These are phyloP conservation scores for Rhynchospora pubera DNA, from an alignment of 176 grass and related monocot species.

Conservation along the genomic window DNA sequence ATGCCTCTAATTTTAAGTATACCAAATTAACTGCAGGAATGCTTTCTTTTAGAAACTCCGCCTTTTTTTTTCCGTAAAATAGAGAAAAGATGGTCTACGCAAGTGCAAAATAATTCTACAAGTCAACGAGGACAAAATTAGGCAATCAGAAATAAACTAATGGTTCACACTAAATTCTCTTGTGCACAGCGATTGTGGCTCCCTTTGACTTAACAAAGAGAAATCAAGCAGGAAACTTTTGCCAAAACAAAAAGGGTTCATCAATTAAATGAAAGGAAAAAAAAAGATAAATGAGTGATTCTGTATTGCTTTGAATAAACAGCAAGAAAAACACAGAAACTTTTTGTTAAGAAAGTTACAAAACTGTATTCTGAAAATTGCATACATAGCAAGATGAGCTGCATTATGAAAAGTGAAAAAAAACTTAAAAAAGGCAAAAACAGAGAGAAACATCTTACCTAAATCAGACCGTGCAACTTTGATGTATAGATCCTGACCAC, in stretches of 20 bases:
- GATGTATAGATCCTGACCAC: conserved; percentile 45
- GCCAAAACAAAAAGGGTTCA: no score
- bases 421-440: not conserved
- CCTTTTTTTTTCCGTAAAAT: not conserved
- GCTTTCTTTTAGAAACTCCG: not conserved
- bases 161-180: not conserved
- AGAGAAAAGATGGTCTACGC: not conserved
- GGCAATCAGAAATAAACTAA: not conserved
- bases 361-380: not conserved
- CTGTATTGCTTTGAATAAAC: no score
- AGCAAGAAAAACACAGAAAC: no score
- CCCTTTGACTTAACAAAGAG: not conserved
- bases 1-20: not conserved
- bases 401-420: not conserved
- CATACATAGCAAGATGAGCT: not conserved
- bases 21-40: not conserved
- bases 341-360: not conserved
- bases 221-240: not conserved
- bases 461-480: conserved; percentile 23
- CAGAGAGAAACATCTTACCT: conserved; percentile 31
- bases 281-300: no score
- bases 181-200: not conserved
- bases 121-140: not conserved
- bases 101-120: not conserved
- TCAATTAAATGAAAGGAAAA: no score